Percentiles rank a stretch among this genome's conserved stretches.
Conservation (phyloP, 1,284 basidiomycete species). For the Microbotryomycetes sp. region DNA sequence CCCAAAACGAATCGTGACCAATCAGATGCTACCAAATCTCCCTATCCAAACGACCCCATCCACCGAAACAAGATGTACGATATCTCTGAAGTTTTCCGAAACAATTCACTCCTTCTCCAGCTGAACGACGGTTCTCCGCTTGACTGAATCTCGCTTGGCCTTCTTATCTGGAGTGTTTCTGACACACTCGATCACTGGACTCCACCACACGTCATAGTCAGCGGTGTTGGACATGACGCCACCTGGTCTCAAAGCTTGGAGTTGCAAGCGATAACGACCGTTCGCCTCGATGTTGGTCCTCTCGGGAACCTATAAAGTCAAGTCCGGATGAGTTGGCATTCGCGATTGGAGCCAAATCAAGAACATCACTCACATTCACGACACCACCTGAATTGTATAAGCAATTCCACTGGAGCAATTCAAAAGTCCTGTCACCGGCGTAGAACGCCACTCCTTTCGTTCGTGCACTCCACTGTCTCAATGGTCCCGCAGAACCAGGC, state of each 20-base stretch:
- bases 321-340: too few species aligned
- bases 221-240: background rate
- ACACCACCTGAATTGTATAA: background rate
- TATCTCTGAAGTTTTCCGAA: too few species aligned
- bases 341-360: too few species aligned
- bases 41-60: too few species aligned
- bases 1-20: too few species aligned
- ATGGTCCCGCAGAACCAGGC: background rate
- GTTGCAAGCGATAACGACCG: background rate
- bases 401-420: background rate
- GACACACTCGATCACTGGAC: background rate
- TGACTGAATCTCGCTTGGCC: too few species aligned
- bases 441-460: background rate
- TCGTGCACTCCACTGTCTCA: background rate
- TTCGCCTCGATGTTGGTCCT: background rate
- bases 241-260: background rate
- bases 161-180: background rate
- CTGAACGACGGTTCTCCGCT: too few species aligned
- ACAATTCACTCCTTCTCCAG: too few species aligned
- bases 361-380: too few species aligned
- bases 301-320: background rate
- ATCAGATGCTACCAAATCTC: too few species aligned
- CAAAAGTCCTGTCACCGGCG: background rate
- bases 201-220: background rate
- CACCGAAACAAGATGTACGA: too few species aligned